Base-by-base conservation (phyloP, 2,329 filamentous ascomycete species). In the Colletotrichum graminicola region DNA sequence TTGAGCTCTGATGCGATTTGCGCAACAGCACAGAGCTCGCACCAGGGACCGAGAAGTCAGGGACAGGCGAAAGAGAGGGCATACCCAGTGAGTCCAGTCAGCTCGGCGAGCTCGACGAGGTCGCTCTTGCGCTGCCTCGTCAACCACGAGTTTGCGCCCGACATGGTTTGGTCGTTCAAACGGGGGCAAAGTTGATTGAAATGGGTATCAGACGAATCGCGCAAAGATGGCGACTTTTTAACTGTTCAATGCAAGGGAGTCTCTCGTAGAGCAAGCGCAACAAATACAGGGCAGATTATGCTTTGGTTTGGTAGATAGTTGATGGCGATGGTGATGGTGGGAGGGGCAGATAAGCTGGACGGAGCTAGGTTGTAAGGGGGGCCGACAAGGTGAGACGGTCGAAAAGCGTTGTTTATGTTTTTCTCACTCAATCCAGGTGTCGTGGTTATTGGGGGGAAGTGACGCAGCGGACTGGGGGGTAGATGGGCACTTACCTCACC, bases 61-160 rank as follows among this genome's bases (percentile, higher is more conserved):
- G 59, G 56, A 29, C 63, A 52, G 16, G 16, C 12, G 29, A 63
- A 56, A 36, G 60, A 55, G 36, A 43, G 62, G 59, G 88, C 91
- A 78, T 89, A 97, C 94, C 93, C 88, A 79, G 89, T 87, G 66
- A 95, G 84, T 70, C 92, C 92, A 73, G 93, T 87, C 57, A 86
- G 83, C 75, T 93, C 89, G 71, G 94, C 93, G 73, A 97, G 86
- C 74, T 93, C 91, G 76, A 90, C 81, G 67, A 97, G 88, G 75
- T 95, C 93, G 76, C 86, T 87, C 87, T 97, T 97, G 85, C 93
- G 92, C 87, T 96, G 93, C 80, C 88, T 88, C 81, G 91, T 89
- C 79, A 97, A 87, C 90, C 93, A 97, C 76, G 90, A 89, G 79
- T 92, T 90, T 75, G 83, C 84, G 76, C 83, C 83, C 73, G 90